A percentile compares a stretch with the other conserved stretches of the same genome.
phyloP scores from a whole-genome alignment of 192 early-diverging fungal species.

The Phycomyces blakesleeanus region DNA sequence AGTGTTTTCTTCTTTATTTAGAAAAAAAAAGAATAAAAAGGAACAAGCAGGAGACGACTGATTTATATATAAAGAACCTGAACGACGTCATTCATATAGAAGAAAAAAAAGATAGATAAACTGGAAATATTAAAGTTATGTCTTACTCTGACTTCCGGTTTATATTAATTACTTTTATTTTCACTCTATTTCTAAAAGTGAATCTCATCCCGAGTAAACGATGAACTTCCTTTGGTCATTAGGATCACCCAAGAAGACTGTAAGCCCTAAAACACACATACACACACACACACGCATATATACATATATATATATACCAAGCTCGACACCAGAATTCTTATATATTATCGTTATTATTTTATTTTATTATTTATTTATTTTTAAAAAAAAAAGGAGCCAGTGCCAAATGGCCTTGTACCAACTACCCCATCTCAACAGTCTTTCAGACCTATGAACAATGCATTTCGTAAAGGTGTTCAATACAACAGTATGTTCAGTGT shows the following conservation, averaged over 20 bases:
- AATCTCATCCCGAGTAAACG: not conserved
- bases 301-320: not conserved
- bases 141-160: not conserved
- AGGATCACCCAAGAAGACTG: conserved; percentile 15
- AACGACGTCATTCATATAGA: not conserved
- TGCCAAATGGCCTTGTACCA: not conserved
- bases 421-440: not conserved
- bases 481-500: conserved; percentile 39
- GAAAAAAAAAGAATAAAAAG: too few species aligned
- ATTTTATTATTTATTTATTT: too few species aligned
- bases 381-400: not conserved
- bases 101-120: not conserved
- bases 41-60: too few species aligned
- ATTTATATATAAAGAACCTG: too few species aligned
- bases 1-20: too few species aligned
- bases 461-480: conserved; percentile 41
- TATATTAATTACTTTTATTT: not conserved
- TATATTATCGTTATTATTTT: too few species aligned
- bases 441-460: conserved; percentile 34
- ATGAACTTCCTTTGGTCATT: conserved; percentile 31
- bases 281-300: too few species aligned
- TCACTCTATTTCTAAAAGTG: not conserved
- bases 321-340: too few species aligned
- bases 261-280: not conserved
- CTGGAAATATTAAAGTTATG: not conserved